Evolutionary conservation across 2,329 filamentous ascomycete species (phyloP), one percentile per base, ranked within the genome.

Genomic region (Fusarium sp.): DNA sequence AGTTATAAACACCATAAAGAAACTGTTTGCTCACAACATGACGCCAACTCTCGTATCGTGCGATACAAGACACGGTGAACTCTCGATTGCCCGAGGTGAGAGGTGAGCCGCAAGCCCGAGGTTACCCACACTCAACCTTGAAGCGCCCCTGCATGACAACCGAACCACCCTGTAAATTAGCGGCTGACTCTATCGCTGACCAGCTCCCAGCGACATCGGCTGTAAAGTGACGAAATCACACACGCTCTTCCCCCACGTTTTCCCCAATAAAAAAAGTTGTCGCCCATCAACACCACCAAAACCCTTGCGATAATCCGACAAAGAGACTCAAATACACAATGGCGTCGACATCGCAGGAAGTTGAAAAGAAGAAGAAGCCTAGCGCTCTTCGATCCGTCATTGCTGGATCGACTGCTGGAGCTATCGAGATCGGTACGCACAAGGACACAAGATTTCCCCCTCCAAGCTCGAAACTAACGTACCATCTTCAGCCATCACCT

Each of bases 381-480:
- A 98, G 93, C 80, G 90, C 93, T 58, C 84, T 98, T 81, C 93
- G 96, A 77, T 98, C 95, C 69, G 94, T 98, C 78, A 87, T 98
- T 78, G 96, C 96, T 65, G 96, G 96, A 73, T 94, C 94, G 66
- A 93, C 93, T n/a, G 96, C 96, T 64, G 96, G 96, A 79, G 96
- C 95, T 64, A 90, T 98, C 75, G 96, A 99, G 85, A 98, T 98
- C 82, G 91, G 93, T 95, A 86, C 77, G 85, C 77, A 24, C 38
- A 40, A 35, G 58, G 58, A 57, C 56, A 69, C 60, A 65, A 20
- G 18, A 9, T 22, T 22, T 34, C 35, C 34, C 14, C 62, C 11
- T 47, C 27, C n/a, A 22, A 34, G 16, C 24, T 38, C 4, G 20
- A 38, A 56, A 50, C 57, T 65, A 60, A 20, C 27, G 37, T 62